Base-by-base conservation (phyloP, 2,329 filamentous ascomycete species). In the Periconia sp. region DNA sequence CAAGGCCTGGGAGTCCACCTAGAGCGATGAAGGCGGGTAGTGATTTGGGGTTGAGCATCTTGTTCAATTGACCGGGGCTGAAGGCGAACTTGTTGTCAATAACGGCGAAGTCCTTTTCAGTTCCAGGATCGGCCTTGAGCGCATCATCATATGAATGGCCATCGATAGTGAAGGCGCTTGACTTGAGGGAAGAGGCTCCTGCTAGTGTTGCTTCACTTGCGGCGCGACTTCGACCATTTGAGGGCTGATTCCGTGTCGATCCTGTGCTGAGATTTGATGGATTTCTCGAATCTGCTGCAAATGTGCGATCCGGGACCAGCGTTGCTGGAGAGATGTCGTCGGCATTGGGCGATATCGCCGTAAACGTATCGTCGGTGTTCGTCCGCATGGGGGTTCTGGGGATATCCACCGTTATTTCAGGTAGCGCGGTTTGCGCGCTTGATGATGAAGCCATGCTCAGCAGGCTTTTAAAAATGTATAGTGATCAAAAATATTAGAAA, bases 31-130 rank as follows among this genome's bases (percentile, higher is more conserved):
- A 77, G 10, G 79, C 80, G 6, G 73, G 55, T 8, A 81, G 68
- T 20, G 70, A 79, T 54, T 79, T 78, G 18, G 78, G 74, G 17
- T 75, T 78, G 43, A 81, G 63, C 47, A 84, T 75, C 53, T 79
- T 81, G 61, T 80, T 78, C 7, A 84, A 67, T 51, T 83, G 80
- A 7, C 77, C 75, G 1, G 81, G 78, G 0, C 78, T 77, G 54
- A 83, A 83, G 17, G 79, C 81, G 56, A 84, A 84, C 30, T 71
- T 75, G 63, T 79, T 81, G 63, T 73, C 56, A 49, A 60, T 47
- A 10, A 68, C 61, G 7, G 56, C 49, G 46, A 71, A 71, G n/a
- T 59, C 56, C 3, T 57, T 41, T 49, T 69, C 65, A 3, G 50
- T 53, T 6, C 62, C 62, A 1, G 59, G 61, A 31, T 66, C 62